Percentiles rank a stretch among this genome's conserved stretches.
Conservation (phyloP, 352 stramenopile genomes). For the Phytophthora rubi region DNA sequence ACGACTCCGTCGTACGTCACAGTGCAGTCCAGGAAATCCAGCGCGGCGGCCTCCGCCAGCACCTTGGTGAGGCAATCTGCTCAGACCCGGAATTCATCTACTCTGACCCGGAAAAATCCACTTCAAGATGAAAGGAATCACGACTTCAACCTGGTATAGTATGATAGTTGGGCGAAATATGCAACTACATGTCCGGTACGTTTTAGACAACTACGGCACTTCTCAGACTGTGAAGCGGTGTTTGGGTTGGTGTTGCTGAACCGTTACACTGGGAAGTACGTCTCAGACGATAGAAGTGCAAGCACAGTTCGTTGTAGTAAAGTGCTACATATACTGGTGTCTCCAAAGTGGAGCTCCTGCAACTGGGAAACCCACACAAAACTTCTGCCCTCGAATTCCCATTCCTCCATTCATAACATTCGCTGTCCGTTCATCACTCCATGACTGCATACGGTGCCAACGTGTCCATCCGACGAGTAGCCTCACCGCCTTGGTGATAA, state of each 20-base stretch:
- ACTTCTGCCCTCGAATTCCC: background rate
- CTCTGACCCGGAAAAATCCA: background rate
- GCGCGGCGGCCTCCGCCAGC: slow-evolving; percentile 21
- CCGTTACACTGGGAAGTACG: background rate
- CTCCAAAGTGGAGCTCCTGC: too few species aligned
- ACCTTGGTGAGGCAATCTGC: slow-evolving; percentile 9
- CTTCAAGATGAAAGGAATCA: background rate
- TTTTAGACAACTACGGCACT: too few species aligned
- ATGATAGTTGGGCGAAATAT: background rate
- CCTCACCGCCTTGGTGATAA: slow-evolving; percentile 9
- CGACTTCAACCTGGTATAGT: background rate
- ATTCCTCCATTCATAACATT: background rate
- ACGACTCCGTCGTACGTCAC: slow-evolving; percentile 31
- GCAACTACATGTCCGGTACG: too few species aligned
- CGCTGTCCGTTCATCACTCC: slow-evolving; percentile 14
- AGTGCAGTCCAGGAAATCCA: slow-evolving; percentile 37
- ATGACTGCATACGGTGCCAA: slow-evolving; percentile 40
- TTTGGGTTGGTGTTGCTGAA: background rate
- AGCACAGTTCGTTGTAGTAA: too few species aligned
- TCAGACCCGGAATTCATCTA: background rate
- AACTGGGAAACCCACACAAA: background rate
- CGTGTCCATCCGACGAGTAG: slow-evolving; percentile 23
- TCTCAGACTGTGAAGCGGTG: too few species aligned
- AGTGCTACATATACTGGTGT: too few species aligned
- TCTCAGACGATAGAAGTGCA: too few species aligned